Base-by-base conservation (phyloP, 2,329 filamentous ascomycete genomes). In the Hortaea werneckii region DNA sequence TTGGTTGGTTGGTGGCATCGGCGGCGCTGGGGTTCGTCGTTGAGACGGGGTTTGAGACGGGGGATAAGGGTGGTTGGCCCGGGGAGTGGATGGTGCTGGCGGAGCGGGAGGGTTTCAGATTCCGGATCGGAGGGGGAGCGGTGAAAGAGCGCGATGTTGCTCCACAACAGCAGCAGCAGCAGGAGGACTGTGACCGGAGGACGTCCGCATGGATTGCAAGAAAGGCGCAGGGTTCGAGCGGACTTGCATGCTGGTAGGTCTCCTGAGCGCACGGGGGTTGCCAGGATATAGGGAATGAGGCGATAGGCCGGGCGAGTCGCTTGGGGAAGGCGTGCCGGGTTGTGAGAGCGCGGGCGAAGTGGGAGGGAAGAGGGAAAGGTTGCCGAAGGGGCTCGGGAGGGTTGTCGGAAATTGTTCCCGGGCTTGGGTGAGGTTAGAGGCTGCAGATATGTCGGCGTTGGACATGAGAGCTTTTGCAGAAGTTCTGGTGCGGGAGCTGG, bases 241-340 rank as follows among this genome's bases (percentile, higher is more conserved):
- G 38, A 72, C 64, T 50, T 72, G 69, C 30, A 73, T 62, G 29
- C 67, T 71, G 11, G 61, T 61, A 9, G 69, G 69, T 12, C 69
- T 65, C 38, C 64, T 63, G 12, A 71, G 59, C 28, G 32, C 7
- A 9, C 27, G 34, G n/a, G 10, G 20, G 26, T 35, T 45, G 12
- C 13, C 12, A 35, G 26, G 43, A 6, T 37, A 2, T 37, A 34
- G 37, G n/a, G 5, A 10, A 7, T 42, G 29, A 8, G 42, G 42
- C n/a, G 42, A 44, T 11, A 30, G 42, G n/a, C 37, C 5, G 43
- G 29, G 37, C 28, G 45, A 29, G 29, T 43, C 29, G 12, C 28
- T 12, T 37, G 48, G 29, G 29, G 42, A 13, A 10, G 41, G 32
- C n/a, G n/a, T 30, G 6, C 28, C 3, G 29, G 38, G 27, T 20